Evolutionary conservation across 2,329 filamentous ascomycete species (phyloP), one percentile per base, ranked within the genome.

Genomic region (Berkeleyomyces rouxiae): DNA sequence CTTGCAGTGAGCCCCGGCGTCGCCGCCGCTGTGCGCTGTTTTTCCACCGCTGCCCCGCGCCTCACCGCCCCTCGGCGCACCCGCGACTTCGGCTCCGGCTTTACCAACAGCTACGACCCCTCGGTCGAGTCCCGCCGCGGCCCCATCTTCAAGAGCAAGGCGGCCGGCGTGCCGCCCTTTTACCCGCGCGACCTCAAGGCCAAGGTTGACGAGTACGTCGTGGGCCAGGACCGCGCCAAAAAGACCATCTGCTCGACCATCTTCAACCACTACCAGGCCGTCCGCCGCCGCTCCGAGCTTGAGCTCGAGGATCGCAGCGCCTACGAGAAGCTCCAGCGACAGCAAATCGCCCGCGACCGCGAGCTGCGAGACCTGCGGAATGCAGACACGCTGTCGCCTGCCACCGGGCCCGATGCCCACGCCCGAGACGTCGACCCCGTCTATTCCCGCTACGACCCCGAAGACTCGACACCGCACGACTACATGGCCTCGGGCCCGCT

Each of bases 181-280:
- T 86, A 85, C 62, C 83, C 83, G 1, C 77, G 80, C 64, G 79
- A 83, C 68, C 78, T 99, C 68, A 96, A 97, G 77, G 84, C 89
- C 70, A 87, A 93, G 69, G 83, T 97, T 40, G 93, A 99, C 71
- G 88, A 93, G 70, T 99, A 95, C 71, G 92, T 99, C 1, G 92
- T 99, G 3, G 93, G 92, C 47, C 93, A 99, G 73, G 90, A 96
- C 67, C 84, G 90, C 65, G 90, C 93, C 13, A 93, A 99, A 78
- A 95, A 95, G 73, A 88, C 91, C 11, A 84, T 97, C 66, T 93
- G 90, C 67, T 86, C 92, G 3, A 90, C 92, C 5, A 88, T 99
- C 37, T 96, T 95, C 76, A 96, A 97, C 70, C 93, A 99, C 72
- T 96, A 97, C 71, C 90, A 96, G 73, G 83, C 88, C 57, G 82